A percentile compares a stretch with the other conserved stretches of the same genome.
These are phyloP conservation scores for Ambrosiella cleistominuta DNA, from an alignment of 2,329 filamentous ascomycete genomes.

Conservation along the genomic window DNA sequence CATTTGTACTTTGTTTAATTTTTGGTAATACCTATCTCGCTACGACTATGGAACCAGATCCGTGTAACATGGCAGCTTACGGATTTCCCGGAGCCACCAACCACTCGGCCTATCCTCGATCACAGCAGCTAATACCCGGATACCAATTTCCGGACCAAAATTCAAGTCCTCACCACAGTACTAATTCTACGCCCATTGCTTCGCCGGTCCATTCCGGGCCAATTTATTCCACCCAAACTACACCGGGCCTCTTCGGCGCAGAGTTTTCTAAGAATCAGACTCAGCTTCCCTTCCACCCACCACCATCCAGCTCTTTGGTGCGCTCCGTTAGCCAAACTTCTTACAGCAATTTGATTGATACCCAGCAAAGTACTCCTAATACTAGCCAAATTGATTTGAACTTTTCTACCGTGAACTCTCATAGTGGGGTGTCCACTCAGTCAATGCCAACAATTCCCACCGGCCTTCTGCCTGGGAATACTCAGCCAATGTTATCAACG, in stretches of 20 bases:
- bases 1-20: background rate
- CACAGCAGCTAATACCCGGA: background rate
- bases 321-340: background rate
- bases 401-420: background rate
- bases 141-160: background rate
- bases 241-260: constrained; percentile 1
- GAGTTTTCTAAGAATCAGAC: constrained; percentile 6
- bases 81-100: background rate
- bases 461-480: background rate
- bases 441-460: background rate
- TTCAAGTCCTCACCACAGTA: background rate
- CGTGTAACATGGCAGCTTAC: background rate
- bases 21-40: background rate
- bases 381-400: background rate
- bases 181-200: background rate
- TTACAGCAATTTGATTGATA: background rate
- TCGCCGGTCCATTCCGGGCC: background rate
- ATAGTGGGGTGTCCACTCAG: background rate
- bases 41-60: background rate
- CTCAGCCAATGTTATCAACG: background rate
- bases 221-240: background rate
- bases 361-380: background rate
- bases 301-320: background rate
- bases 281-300: constrained; percentile 5
- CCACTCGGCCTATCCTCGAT: background rate